These are phyloP conservation scores for Myxozyma kluyveri DNA, from an alignment of 805 yeast species.

Conservation along the genomic window DNA sequence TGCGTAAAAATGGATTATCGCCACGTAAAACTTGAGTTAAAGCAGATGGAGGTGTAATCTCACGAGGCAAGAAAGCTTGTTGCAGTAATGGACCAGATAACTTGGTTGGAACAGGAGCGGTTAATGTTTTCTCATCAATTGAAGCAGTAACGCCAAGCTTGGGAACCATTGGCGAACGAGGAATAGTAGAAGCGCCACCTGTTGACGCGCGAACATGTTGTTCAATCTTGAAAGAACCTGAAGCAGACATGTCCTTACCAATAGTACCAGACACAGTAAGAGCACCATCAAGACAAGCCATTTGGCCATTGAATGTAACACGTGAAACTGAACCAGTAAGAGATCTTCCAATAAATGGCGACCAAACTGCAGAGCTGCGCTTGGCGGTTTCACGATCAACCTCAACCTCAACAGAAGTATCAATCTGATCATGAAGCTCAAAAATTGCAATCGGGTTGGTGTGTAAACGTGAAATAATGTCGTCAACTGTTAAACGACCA, in stretches of 20 bases:
- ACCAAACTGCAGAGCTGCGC: slow-evolving; percentile 42
- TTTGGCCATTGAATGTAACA: slow-evolving; percentile 72
- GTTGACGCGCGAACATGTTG: slow-evolving; percentile 23
- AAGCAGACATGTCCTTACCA: slow-evolving; percentile 57
- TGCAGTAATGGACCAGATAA: slow-evolving; percentile 1
- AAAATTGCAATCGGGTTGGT: slow-evolving; percentile 79
- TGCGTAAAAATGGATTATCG: slow-evolving; percentile 87
- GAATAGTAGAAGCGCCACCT: slow-evolving; percentile 26
- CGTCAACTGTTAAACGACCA: slow-evolving; percentile 67
- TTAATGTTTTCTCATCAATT: too few species aligned
- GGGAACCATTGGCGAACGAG: slow-evolving; percentile 16
- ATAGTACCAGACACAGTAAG: slow-evolving; percentile 57
- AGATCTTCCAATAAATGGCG: slow-evolving; percentile 52
- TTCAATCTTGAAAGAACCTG: slow-evolving; percentile 41
- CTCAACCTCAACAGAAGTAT: slow-evolving; percentile 76
- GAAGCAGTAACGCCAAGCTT: too few species aligned
- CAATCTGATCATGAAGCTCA: slow-evolving; percentile 71
- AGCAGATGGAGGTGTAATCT: slow-evolving; percentile 51
- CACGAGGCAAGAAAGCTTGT: slow-evolving; percentile 31
- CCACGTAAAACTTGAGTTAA: slow-evolving; percentile 71
- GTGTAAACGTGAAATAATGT: slow-evolving; percentile 70
- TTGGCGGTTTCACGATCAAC: slow-evolving; percentile 58
- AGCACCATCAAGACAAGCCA: slow-evolving; percentile 82
- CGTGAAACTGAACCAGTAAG: slow-evolving; percentile 85
- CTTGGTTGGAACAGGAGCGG: slow-evolving; percentile 5